These are phyloP conservation scores for Boletus sensibilis DNA, from an alignment of 768 basidiomycete genomes.

Conservation along the genomic window DNA sequence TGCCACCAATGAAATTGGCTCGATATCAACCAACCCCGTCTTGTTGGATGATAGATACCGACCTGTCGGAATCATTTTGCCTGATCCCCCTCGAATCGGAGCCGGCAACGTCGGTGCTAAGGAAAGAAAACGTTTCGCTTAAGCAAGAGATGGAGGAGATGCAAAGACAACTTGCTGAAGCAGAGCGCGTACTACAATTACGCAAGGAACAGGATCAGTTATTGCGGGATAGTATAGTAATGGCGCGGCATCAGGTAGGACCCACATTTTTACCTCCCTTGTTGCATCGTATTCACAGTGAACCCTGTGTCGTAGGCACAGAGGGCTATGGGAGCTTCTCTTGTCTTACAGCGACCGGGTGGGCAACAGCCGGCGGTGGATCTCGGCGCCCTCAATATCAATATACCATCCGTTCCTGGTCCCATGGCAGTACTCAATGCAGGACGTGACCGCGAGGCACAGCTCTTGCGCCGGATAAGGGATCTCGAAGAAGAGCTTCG, in stretches of 20 bases:
- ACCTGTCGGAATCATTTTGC: constrained; percentile 79
- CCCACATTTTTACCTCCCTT: neutral
- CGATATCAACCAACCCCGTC: constrained; percentile 3
- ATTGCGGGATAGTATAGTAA: constrained; percentile 76
- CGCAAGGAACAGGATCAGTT: constrained; percentile 79
- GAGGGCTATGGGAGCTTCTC: constrained; percentile 71
- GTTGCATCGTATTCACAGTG: constrained; percentile 1
- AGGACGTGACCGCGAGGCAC: constrained; percentile 57
- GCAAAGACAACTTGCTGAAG: constrained; percentile 55
- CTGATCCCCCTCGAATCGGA: constrained; percentile 66
- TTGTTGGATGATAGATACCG: constrained; percentile 45
- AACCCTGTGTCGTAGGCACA: constrained; percentile 55
- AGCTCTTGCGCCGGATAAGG: constrained; percentile 50
- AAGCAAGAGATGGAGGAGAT: constrained; percentile 58
- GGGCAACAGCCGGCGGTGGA: constrained; percentile 44
- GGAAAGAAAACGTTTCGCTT: constrained; percentile 65
- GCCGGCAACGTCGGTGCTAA: constrained; percentile 46
- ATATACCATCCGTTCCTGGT: constrained; percentile 46
- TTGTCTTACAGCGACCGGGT: constrained; percentile 47
- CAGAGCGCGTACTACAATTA: constrained; percentile 63
- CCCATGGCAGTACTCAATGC: constrained; percentile 50
- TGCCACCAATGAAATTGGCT: neutral
- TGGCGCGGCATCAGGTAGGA: constrained; percentile 64
- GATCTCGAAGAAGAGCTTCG: constrained; percentile 83
- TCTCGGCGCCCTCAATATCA: constrained; percentile 56